These are phyloP conservation scores for Orbilia ellipsospora DNA, from an alignment of 2,329 filamentous ascomycete genomes.

Conservation along the genomic window DNA sequence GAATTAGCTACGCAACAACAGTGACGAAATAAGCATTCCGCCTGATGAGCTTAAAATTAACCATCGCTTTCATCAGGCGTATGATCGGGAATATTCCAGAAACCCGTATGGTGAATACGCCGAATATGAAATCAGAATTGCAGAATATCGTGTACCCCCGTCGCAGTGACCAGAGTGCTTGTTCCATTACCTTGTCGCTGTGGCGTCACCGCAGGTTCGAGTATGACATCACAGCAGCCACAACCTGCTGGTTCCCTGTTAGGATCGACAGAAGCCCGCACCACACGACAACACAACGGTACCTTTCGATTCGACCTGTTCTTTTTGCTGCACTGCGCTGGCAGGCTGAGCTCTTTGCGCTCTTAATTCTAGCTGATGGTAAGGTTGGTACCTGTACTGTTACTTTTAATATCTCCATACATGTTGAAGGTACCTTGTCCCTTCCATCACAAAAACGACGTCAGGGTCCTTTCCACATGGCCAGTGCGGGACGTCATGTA, in stretches of 20 bases:
- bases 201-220: conserved; percentile 21
- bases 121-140: not conserved
- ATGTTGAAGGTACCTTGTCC: no score
- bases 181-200: not conserved
- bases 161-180: no score
- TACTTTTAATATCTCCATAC: no score
- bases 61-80: not conserved
- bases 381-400: no score
- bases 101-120: not conserved
- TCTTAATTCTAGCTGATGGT: no score
- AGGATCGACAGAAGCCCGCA: conserved; percentile 1
- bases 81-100: conserved; percentile 26
- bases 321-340: not conserved
- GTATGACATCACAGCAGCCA: conserved; percentile 37
- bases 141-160: no score
- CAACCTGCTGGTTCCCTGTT: conserved; percentile 3
- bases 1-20: conserved; percentile 14
- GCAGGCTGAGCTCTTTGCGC: not conserved
- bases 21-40: not conserved
- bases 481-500: conserved; percentile 45
- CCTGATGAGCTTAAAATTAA: conserved; percentile 2
- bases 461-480: conserved; percentile 47
- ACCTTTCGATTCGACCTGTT: not conserved
- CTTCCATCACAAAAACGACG: conserved; percentile 11
- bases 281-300: conserved; percentile 40